Base-by-base conservation (phyloP, 176 grass and related monocot species). In the Aegilops umbellulata region DNA sequence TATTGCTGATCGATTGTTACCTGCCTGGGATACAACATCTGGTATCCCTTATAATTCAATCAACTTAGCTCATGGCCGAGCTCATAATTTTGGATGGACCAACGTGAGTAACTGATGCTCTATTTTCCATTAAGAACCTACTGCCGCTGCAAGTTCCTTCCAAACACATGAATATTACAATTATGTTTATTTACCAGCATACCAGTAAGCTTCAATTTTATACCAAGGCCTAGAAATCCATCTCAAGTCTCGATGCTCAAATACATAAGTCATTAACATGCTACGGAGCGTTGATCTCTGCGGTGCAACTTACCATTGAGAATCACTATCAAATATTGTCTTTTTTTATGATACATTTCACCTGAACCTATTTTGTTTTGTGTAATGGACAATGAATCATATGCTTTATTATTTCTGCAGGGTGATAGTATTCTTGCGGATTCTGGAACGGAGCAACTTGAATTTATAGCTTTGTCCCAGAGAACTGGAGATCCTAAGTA, bases 31-130 rank as follows among this genome's bases (percentile, higher is more conserved):
- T 87, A 97, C 97, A 74, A 38, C 94, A 84, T 94, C 97, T 46
- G 97, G 97, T 64, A 94, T 99, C 78, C 97, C 97, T 24, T 97
- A 83, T 86, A 99, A 99, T 74, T 88, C 73, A 90, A 99, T 99
- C 78, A 99, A 99, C 79, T 89, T 99, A 79, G 92, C 89, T 89
- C 94, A 90, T 92, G 97, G 97, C 26, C 81, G 76, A 81, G 88
- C 97, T 14, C 94, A 97, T 92, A 99, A 99, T 94, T 92, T 69
- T 90, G 97, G 94, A 88, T 99, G 97, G 97, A 97, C 97, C 74
- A 92, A 88, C 10, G 97, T 99, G 83, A 82, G 90, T 93, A 67
- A 71, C 38, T 38, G 15, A 74, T 85, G 16, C 80, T 87, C 42
- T 60, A 75, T 86, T 79, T 90, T 46, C 42, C 9, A 27, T n/a